Conservation (phyloP, 2,329 filamentous ascomycete genomes). For the Simplicillium sp. region DNA sequence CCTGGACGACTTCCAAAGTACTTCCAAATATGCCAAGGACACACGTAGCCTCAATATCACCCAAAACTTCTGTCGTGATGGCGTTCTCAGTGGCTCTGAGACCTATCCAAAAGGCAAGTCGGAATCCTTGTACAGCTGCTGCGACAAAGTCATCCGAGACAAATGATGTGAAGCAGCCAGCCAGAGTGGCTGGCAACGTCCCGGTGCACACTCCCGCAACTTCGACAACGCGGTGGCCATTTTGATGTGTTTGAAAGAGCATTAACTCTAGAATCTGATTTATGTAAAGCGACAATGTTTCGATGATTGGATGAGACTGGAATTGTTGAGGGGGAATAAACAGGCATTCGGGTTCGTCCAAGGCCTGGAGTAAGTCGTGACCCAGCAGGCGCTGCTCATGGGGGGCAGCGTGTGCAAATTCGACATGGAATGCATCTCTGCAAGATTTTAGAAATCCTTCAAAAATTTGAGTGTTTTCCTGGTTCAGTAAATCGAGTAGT, state of each 20-base stretch:
- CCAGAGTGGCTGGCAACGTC: constrained; percentile 5
- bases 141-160: constrained; percentile 1
- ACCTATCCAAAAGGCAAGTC: constrained; percentile 7
- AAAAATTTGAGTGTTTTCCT: no score
- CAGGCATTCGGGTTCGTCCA: background rate
- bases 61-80: background rate
- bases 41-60: no score
- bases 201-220: constrained; percentile 1
- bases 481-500: background rate
- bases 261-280: background rate
- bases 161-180: constrained; percentile 4
- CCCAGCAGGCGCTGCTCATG: constrained; percentile 2
- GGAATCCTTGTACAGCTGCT: constrained; percentile 3
- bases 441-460: no score
- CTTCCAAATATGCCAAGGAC: no score
- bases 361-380: background rate
- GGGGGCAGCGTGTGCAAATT: background rate
- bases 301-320: constrained; percentile 4
- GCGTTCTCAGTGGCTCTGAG: constrained; percentile 3
- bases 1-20: no score
- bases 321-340: constrained; percentile 1
- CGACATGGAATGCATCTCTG: no score
- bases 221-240: constrained; percentile 2
- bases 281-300: constrained; percentile 3
- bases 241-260: background rate